phyloP scores from a whole-genome alignment of 495 filamentous ascomycete species.

The Penicillium mononematosum region DNA sequence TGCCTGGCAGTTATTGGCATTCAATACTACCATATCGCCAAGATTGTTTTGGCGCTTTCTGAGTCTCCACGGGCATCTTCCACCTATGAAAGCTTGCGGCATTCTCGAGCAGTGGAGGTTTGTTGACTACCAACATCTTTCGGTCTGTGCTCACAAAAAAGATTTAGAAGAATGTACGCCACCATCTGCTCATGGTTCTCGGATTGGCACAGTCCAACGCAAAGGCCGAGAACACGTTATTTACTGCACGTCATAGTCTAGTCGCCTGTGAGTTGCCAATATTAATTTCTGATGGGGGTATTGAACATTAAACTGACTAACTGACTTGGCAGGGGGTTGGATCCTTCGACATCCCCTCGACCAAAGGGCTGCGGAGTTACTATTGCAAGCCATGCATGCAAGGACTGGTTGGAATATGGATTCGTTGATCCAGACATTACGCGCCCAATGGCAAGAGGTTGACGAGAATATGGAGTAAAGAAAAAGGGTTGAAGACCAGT shows the following conservation, averaged over 20 bases:
- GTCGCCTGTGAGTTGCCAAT: constrained; percentile 26
- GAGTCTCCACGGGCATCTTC: constrained; percentile 14
- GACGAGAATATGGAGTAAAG: not conserved
- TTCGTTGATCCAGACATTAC: constrained; percentile 22
- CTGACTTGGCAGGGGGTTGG: constrained; percentile 28
- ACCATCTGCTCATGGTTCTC: constrained; percentile 28
- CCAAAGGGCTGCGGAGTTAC: constrained; percentile 27
- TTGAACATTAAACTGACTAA: not conserved
- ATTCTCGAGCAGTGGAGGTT: constrained; percentile 29
- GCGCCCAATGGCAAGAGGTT: constrained; percentile 28
- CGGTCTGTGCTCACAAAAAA: not conserved
- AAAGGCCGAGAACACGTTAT: constrained; percentile 32
- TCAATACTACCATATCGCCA: constrained; percentile 36
- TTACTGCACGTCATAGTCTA: constrained; percentile 33
- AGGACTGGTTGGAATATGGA: constrained; percentile 37
- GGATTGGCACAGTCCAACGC: constrained; percentile 32
- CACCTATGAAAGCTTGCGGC: constrained; percentile 25
- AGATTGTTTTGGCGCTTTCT: constrained; percentile 29
- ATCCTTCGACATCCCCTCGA: constrained; percentile 28
- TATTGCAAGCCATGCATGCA: constrained; percentile 26
- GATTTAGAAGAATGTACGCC: constrained; percentile 24
- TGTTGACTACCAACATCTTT: not conserved
- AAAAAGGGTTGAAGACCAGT: not conserved
- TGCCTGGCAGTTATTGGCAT: constrained; percentile 26
- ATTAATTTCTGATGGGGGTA: not conserved